Evolutionary conservation across 163 green algal species (phyloP).

Genomic region (Scenedesmus sp.): DNA sequence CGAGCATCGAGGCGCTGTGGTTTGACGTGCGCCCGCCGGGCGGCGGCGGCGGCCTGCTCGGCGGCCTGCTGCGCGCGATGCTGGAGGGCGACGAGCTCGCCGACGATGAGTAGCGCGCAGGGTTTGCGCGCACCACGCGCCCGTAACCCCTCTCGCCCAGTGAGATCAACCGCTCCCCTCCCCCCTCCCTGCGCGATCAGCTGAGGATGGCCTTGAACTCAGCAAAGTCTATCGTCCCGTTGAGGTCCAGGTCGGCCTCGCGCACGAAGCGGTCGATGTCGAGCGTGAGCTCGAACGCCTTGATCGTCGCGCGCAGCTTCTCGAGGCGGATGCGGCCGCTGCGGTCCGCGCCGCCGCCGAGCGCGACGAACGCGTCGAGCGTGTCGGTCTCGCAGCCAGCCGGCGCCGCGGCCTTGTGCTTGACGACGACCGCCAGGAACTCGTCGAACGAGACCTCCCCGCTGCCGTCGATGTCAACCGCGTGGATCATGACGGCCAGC

Average conservation of each 20-base stretch:
- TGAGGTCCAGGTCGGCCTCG: slow-evolving; percentile 56
- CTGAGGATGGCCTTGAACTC: slow-evolving; percentile 56
- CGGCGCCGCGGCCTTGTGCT: slow-evolving; percentile 64
- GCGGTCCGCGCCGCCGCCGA: slow-evolving; percentile 71
- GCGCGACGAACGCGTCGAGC: slow-evolving; percentile 78
- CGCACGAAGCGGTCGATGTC: slow-evolving; percentile 58
- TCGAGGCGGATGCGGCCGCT: slow-evolving; percentile 55
- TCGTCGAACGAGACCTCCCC: slow-evolving; percentile 54
- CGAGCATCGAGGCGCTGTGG: slow-evolving; percentile 40
- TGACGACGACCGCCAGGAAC: slow-evolving; percentile 62
- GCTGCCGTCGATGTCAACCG: slow-evolving; percentile 73
- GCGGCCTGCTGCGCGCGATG: slow-evolving; percentile 31
- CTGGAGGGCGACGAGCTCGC: slow-evolving; percentile 46
- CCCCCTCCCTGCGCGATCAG: too few relatives aligned
- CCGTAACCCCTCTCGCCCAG: too few relatives aligned
- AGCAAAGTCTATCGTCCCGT: too few relatives aligned
- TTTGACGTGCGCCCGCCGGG: slow-evolving; percentile 12
- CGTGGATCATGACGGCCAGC: slow-evolving; percentile 70
- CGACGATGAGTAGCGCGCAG: slow-evolving; percentile 18
- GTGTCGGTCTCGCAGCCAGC: slow-evolving; percentile 69
- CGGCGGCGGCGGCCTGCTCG: slow-evolving; percentile 37
- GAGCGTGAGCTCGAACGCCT: slow-evolving; percentile 69
- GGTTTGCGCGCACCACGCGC: too few relatives aligned
- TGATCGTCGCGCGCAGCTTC: slow-evolving; percentile 60
- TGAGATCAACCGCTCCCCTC: too few relatives aligned